A percentile compares a stretch with the other conserved stretches of the same genome.
Conservation (phyloP, 768 basidiomycete genomes). For the Rhizopogon vesiculosus region DNA sequence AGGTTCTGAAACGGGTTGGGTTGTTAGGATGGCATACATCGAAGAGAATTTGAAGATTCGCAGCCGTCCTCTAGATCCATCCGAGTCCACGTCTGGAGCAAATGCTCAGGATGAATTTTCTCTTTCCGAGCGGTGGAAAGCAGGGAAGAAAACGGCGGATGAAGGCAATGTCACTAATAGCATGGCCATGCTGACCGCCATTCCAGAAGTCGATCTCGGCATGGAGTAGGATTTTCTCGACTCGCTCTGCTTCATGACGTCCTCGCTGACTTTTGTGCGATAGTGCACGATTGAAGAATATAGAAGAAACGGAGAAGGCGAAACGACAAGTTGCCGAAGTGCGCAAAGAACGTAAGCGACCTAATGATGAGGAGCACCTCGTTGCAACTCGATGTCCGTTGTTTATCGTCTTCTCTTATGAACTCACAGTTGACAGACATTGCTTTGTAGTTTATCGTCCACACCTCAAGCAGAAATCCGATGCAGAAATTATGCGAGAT, state of each 20-base stretch:
- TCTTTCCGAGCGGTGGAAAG: conserved; percentile 61
- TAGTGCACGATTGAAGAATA: conserved; percentile 88
- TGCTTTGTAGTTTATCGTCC: conserved; percentile 71
- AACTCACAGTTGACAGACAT: neutral
- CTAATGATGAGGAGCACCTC: conserved; percentile 75
- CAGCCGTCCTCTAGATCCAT: conserved; percentile 48
- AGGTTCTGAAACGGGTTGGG: neutral
- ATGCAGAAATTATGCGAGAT: conserved; percentile 82
- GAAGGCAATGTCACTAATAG: conserved; percentile 94
- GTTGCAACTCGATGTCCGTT: conserved; percentile 81
- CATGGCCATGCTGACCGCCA: conserved; percentile 93
- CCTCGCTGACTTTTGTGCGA: neutral
- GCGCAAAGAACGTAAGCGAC: conserved; percentile 52
- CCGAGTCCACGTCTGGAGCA: conserved; percentile 38
- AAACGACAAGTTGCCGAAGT: conserved; percentile 82
- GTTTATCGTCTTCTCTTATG: conserved; percentile 3
- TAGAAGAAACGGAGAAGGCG: conserved; percentile 96
- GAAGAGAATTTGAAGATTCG: conserved; percentile 87
- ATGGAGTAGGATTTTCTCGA: conserved; percentile 80
- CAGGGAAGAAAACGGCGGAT: conserved; percentile 54
- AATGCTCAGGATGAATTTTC: conserved; percentile 82
- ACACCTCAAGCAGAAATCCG: conserved; percentile 76
- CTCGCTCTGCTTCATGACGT: neutral
- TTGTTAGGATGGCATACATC: conserved; percentile 91
- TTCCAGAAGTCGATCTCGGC: conserved; percentile 96